Evolutionary conservation across 1,139 yeast species (phyloP), one percentile per base, ranked within the genome.

Genomic region (Blastobotrys proliferans): DNA sequence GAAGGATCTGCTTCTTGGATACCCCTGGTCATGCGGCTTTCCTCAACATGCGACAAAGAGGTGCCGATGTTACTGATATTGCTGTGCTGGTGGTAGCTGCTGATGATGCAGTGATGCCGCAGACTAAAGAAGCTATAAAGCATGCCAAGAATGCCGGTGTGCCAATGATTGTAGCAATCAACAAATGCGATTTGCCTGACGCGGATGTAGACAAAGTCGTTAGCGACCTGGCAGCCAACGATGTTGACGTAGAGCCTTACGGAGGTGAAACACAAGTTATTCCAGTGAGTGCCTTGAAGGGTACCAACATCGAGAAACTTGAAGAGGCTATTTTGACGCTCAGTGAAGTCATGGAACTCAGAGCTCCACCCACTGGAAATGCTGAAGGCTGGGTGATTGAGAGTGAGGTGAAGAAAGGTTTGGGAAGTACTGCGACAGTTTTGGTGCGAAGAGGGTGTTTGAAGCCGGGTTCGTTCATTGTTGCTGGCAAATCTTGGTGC

Each of bases 21-120:
- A 92, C 99, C 0, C 99, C 99, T 0, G 99, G 99, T 0, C 99
- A 92, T 65, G 94, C 97, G 11, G 98, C 97, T 0, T 92, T 92
- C 59, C 70, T 92, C 52, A 88, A 88, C 56, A 90, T 92, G 96
- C 77, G 99, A 53, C 94, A 92, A 66, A 74, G 99, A 54, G 98
- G 98, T 35, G 97, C 98, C 0, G 81, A 80, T 54, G 79, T 90
- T 38, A 92, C 99, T 0, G 99, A 92, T 69, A 83, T 92, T 45
- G 87, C 92, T 30, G 77, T 92, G 39, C 70, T 92, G 47, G 97
- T 92, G 8, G 96, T 92, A n/a, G 97, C 98, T 1, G 95, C 95
- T 1, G 97, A 92, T 63, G 99, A 92, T 64, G 85, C 96, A 0
- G 94, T 94, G 19, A 92, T 84, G 94, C 97, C 98, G 0, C 99